phyloP scores from a whole-genome alignment of 2,329 filamentous ascomycete species.

The Colletotrichum spaethianum region DNA sequence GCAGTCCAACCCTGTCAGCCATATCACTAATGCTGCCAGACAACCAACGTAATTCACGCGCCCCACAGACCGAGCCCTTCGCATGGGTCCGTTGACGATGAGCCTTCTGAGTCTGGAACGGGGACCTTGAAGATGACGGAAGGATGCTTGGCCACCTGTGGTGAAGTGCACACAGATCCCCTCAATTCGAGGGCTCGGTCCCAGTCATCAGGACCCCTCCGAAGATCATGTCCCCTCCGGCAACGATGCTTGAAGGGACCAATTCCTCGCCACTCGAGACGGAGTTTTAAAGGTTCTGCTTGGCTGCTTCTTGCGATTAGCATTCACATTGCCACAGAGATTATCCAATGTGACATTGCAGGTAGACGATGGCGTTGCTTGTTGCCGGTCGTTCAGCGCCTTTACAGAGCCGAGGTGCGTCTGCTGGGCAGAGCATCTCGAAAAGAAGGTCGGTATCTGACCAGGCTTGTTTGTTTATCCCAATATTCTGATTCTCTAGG shows the following conservation, averaged over 20 bases:
- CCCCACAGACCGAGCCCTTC: neutral
- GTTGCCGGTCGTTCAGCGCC: neutral
- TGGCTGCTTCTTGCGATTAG: neutral
- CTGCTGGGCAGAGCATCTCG: neutral
- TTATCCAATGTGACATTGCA: neutral
- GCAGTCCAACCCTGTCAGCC: neutral
- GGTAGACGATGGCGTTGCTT: neutral
- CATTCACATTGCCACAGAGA: neutral
- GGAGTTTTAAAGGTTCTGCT: neutral
- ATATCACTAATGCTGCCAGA: neutral
- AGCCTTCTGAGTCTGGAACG: slow-evolving; percentile 6
- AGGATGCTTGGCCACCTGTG: neutral
- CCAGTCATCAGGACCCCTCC: neutral
- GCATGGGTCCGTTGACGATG: neutral
- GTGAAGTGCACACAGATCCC: neutral
- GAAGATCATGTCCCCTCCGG: neutral
- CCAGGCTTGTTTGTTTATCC: neutral
- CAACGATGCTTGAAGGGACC: neutral
- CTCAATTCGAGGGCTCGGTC: neutral
- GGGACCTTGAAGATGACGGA: slow-evolving; percentile 5
- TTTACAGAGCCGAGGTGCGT: neutral
- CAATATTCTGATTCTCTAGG: neutral
- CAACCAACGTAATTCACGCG: neutral
- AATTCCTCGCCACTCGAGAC: neutral
- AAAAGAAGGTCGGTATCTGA: neutral